Conservation (phyloP, 305 asterid genomes). For the Fraxinus platypoda region DNA sequence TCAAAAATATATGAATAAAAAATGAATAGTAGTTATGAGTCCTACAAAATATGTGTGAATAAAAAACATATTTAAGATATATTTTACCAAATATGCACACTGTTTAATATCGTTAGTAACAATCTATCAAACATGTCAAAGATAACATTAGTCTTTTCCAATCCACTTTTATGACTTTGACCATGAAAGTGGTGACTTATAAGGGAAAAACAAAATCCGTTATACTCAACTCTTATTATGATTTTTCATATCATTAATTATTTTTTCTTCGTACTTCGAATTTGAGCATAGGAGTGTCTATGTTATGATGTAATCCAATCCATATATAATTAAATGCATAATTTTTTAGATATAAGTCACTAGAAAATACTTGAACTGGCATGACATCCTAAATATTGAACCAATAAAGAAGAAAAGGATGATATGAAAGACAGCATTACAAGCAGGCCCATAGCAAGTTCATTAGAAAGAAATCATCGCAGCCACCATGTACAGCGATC, state of each 20-base stretch:
- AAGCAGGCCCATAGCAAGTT: background rate
- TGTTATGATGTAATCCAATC: background rate
- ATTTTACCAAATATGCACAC: background rate
- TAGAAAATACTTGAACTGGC: background rate
- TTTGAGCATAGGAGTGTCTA: background rate
- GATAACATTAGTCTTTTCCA: too few relatives aligned
- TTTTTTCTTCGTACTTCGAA: background rate
- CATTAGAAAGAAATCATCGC: constrained; percentile 21
- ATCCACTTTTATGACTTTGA: too few relatives aligned
- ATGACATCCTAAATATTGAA: background rate
- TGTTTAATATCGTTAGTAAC: background rate
- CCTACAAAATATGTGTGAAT: too few relatives aligned
- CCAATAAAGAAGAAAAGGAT: background rate
- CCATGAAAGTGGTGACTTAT: too few relatives aligned
- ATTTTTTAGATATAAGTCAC: background rate
- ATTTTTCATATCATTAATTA: background rate
- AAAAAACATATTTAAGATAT: too few relatives aligned
- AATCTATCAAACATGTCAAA: too few relatives aligned
- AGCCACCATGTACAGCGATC: constrained; percentile 34
- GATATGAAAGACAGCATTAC: background rate
- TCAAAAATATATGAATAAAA: too few relatives aligned
- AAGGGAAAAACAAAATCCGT: too few relatives aligned
- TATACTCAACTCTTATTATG: too few relatives aligned
- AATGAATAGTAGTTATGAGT: too few relatives aligned
- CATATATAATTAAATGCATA: background rate